Percentiles rank a stretch among this genome's conserved stretches.
Conservation (phyloP, 768 basidiomycete genomes). For the Lactifluus rugatus region DNA sequence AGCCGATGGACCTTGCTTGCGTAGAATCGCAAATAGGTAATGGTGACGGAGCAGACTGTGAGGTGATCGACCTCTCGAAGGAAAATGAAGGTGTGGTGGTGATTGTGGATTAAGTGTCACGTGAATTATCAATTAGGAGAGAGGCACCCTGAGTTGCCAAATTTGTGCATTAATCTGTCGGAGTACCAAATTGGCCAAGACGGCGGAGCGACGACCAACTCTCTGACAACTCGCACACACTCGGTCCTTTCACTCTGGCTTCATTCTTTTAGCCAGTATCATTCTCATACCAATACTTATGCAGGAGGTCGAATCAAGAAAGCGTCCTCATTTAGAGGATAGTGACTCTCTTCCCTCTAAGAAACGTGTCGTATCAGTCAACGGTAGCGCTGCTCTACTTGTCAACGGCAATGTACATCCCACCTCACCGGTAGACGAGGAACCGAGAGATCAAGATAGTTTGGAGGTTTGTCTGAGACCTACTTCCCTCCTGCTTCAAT, state of each 20-base stretch:
- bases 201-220: not conserved
- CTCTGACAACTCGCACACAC: not conserved
- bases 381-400: slow-evolving; percentile 20
- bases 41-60: slow-evolving; percentile 71
- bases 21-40: slow-evolving; percentile 91
- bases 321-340: slow-evolving; percentile 20
- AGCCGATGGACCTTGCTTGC: slow-evolving; percentile 77
- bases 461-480: slow-evolving; percentile 46
- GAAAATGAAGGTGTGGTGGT: slow-evolving; percentile 26
- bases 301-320: slow-evolving; percentile 19
- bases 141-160: not conserved
- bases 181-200: slow-evolving; percentile 9
- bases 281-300: not conserved
- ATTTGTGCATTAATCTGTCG: not conserved
- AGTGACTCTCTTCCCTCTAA: slow-evolving; percentile 21
- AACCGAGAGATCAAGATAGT: slow-evolving; percentile 31
- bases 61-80: slow-evolving; percentile 51
- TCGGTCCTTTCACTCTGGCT: no score
- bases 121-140: not conserved
- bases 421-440: slow-evolving; percentile 17
- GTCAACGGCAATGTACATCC: slow-evolving; percentile 21
- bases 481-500: slow-evolving; percentile 17
- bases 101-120: not conserved
- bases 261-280: not conserved
- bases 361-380: slow-evolving; percentile 24